Percentiles rank a stretch among this genome's conserved stretches.
Conservation (phyloP, 805 yeast species). For the Pichia cephalocereana region DNA sequence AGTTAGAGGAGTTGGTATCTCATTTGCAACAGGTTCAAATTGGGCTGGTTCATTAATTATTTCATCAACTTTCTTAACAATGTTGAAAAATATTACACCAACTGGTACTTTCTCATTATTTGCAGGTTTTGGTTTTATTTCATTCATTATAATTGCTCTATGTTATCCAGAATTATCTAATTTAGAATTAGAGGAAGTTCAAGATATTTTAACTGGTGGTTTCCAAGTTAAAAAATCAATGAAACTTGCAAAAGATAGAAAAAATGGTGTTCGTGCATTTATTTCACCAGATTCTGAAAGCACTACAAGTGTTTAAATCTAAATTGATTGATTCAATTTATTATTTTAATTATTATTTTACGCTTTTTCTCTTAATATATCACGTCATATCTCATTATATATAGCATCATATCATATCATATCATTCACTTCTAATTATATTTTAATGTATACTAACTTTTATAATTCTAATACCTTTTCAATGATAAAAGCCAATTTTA, state of each 20-base stretch:
- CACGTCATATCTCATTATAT: too few relatives aligned
- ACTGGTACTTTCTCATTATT: slow-evolving; percentile 90
- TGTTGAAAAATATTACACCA: slow-evolving; percentile 89
- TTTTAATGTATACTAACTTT: too few relatives aligned
- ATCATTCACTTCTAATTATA: too few relatives aligned
- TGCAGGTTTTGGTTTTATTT: slow-evolving; percentile 68
- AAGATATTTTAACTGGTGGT: slow-evolving; percentile 70
- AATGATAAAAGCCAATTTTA: too few relatives aligned
- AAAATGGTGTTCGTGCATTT: slow-evolving; percentile 2
- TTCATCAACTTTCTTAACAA: slow-evolving; percentile 86
- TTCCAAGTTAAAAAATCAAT: slow-evolving; percentile 69
- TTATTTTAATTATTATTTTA: too few relatives aligned
- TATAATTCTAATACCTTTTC: too few relatives aligned
- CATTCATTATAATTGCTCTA: slow-evolving; percentile 69
- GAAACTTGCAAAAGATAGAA: slow-evolving; percentile 41
- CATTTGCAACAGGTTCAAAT: slow-evolving; percentile 85
- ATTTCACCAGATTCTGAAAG: slow-evolving; percentile 6
- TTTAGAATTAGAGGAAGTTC: slow-evolving; percentile 85
- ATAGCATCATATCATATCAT: too few relatives aligned
- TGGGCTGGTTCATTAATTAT: slow-evolving; percentile 93
- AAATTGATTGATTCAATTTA: too few relatives aligned
- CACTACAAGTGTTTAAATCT: neutral
- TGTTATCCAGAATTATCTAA: slow-evolving; percentile 91
- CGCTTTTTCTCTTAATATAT: too few relatives aligned
- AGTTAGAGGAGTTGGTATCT: slow-evolving; percentile 87